Evolutionary conservation across 2,329 filamentous ascomycete species (phyloP).

Genomic region (Paraphaeosphaeria minitans): DNA sequence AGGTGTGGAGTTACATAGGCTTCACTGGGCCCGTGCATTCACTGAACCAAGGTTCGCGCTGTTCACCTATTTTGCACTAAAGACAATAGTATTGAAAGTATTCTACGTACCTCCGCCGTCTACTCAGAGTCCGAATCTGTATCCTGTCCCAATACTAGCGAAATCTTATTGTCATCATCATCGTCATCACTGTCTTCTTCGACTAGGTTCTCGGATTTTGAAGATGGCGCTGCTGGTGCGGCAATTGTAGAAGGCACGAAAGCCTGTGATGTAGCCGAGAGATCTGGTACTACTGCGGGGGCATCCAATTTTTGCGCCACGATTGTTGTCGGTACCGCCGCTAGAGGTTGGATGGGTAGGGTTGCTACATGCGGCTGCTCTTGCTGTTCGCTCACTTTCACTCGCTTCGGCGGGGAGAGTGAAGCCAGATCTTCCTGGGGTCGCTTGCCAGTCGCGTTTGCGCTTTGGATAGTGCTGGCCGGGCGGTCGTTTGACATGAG

Average conservation of each 20-base stretch:
- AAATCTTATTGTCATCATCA: slow-evolving; percentile 37
- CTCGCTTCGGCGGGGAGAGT: slow-evolving; percentile 38
- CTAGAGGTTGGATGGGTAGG: slow-evolving; percentile 5
- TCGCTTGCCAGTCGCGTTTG: slow-evolving; percentile 27
- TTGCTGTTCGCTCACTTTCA: slow-evolving; percentile 23
- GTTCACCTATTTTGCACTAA: neutral
- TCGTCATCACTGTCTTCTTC: slow-evolving; percentile 36
- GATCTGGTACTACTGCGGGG: neutral
- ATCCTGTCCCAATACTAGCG: slow-evolving; percentile 42
- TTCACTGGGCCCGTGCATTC: slow-evolving; percentile 12
- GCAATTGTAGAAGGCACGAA: slow-evolving; percentile 21
- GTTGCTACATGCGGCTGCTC: slow-evolving; percentile 8
- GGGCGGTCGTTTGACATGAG: neutral
- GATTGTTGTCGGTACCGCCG: neutral
- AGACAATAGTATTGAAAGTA: neutral
- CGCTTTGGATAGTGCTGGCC: neutral
- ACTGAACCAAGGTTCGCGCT: neutral
- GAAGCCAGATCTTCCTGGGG: slow-evolving; percentile 26
- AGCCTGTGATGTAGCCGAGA: slow-evolving; percentile 23
- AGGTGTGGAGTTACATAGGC: neutral
- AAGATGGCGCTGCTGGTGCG: slow-evolving; percentile 22
- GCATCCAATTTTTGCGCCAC: neutral
- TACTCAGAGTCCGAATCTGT: slow-evolving; percentile 43
- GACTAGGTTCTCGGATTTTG: slow-evolving; percentile 17
- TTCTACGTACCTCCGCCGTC: neutral